phyloP scores from a whole-genome alignment of 2,329 filamentous ascomycete genomes.

The Talaromyces islandicus region DNA sequence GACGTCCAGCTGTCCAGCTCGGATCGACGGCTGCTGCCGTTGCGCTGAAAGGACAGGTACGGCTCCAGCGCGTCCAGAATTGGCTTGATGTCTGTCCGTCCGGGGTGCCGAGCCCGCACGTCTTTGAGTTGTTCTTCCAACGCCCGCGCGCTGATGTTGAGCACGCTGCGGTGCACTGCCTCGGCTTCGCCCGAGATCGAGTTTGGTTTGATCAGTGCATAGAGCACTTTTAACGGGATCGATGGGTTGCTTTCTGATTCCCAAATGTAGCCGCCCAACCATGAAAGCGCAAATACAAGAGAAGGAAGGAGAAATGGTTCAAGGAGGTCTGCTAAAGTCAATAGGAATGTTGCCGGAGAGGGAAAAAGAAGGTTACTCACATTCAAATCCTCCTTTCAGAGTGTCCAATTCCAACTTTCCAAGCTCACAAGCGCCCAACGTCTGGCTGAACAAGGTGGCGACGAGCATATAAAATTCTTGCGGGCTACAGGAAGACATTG shows the following conservation, averaged over 20 bases:
- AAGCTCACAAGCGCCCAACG: conserved; percentile 51
- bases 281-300: conserved; percentile 52
- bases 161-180: conserved; percentile 55
- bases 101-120: conserved; percentile 43
- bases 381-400: conserved; percentile 58
- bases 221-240: conserved; percentile 49
- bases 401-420: conserved; percentile 52
- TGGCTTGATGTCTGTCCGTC: conserved; percentile 47
- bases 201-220: conserved; percentile 51
- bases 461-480: conserved; percentile 60
- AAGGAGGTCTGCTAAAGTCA: conserved; percentile 46
- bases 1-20: conserved; percentile 50
- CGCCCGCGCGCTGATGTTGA: conserved; percentile 49
- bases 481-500: conserved; percentile 58
- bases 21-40: conserved; percentile 37
- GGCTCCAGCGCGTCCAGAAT: conserved; percentile 48
- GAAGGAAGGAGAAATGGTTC: conserved; percentile 60
- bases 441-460: conserved; percentile 57
- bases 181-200: conserved; percentile 55
- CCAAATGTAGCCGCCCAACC: conserved; percentile 54
- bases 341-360: conserved; percentile 37
- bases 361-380: conserved; percentile 41
- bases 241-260: conserved; percentile 44
- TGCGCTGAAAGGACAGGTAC: conserved; percentile 47
- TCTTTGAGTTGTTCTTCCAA: conserved; percentile 49